A percentile compares a stretch with the other conserved stretches of the same genome.
phyloP scores from a whole-genome alignment of 1,139 yeast genomes.

The Yamadazyma triangularis region DNA sequence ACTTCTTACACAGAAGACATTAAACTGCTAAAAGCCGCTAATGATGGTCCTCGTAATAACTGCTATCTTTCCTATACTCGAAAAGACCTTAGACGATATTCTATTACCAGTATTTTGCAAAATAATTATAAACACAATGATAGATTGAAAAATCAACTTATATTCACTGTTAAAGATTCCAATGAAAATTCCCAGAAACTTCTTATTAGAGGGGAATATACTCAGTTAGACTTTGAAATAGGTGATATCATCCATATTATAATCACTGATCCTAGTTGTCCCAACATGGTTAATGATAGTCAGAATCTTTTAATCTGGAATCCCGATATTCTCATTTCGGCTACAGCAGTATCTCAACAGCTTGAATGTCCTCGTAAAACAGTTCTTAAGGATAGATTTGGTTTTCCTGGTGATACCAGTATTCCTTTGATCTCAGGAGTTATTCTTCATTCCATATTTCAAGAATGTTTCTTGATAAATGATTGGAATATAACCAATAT shows the following conservation, averaged over 20 bases:
- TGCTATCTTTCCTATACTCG: slow-evolving; percentile 38
- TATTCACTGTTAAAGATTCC: slow-evolving; percentile 43
- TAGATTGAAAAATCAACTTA: slow-evolving; percentile 38
- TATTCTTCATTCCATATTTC: slow-evolving; percentile 76
- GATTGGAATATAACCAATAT: slow-evolving; percentile 44
- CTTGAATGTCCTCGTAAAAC: slow-evolving; percentile 69
- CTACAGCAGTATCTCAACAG: slow-evolving; percentile 78
- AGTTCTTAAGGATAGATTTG: slow-evolving; percentile 52
- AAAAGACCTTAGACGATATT: slow-evolving; percentile 46
- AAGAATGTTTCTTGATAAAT: slow-evolving; percentile 50
- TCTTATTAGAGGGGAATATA: slow-evolving; percentile 47
- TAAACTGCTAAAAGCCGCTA: slow-evolving; percentile 1
- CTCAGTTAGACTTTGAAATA: slow-evolving; percentile 33
- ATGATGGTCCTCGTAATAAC: slow-evolving; percentile 4
- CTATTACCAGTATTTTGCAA: slow-evolving; percentile 34
- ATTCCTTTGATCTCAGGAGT: slow-evolving; percentile 70
- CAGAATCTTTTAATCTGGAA: slow-evolving; percentile 67
- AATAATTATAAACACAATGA: slow-evolving; percentile 27
- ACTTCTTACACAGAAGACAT: slow-evolving; percentile 7
- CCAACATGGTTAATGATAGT: slow-evolving; percentile 49
- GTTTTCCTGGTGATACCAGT: slow-evolving; percentile 52
- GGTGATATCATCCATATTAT: slow-evolving; percentile 62
- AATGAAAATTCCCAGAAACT: slow-evolving; percentile 31
- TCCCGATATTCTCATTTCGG: slow-evolving; percentile 79
- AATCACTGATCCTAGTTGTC: slow-evolving; percentile 35